Evolutionary conservation across 2,329 filamentous ascomycete genomes (phyloP).

Genomic region (Xylaria sp.): DNA sequence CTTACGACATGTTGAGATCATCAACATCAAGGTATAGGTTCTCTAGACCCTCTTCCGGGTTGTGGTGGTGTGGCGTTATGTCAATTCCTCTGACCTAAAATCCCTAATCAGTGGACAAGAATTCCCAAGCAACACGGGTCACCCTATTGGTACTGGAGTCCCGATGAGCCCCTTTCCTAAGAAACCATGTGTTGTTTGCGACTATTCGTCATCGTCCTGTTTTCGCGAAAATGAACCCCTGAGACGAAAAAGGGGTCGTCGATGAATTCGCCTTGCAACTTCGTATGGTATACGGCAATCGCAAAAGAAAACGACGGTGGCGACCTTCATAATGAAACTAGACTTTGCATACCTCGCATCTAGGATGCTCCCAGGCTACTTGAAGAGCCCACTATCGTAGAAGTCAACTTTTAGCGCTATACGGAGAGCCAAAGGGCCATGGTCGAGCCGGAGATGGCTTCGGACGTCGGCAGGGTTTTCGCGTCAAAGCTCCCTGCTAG

Average conservation of each 20-base stretch:
- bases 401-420: conserved; percentile 30
- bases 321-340: conserved; percentile 10
- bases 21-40: conserved; percentile 80
- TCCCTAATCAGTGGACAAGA: conserved; percentile 32
- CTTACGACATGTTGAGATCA: conserved; percentile 73
- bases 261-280: background rate
- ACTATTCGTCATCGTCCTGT: background rate
- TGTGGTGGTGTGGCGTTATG: conserved; percentile 70
- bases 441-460: background rate
- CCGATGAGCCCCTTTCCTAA: background rate
- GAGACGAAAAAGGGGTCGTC: conserved; percentile 8
- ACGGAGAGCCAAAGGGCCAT: conserved; percentile 2
- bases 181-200: background rate
- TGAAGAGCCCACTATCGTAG: conserved; percentile 69
- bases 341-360: conserved; percentile 66
- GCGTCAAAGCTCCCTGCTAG: conserved; percentile 1
- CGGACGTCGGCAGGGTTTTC: conserved; percentile 6
- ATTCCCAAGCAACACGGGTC: background rate
- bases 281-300: conserved; percentile 7
- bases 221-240: background rate
- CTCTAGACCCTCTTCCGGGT: conserved; percentile 69
- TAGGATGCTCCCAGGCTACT: conserved; percentile 71
- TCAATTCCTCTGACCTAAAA: conserved; percentile 76
- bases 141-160: background rate
- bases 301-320: background rate